A percentile compares a stretch with the other conserved stretches of the same genome.
These are phyloP conservation scores for Fusarium sublunatum DNA, from an alignment of 2,329 filamentous ascomycete genomes.

Conservation along the genomic window DNA sequence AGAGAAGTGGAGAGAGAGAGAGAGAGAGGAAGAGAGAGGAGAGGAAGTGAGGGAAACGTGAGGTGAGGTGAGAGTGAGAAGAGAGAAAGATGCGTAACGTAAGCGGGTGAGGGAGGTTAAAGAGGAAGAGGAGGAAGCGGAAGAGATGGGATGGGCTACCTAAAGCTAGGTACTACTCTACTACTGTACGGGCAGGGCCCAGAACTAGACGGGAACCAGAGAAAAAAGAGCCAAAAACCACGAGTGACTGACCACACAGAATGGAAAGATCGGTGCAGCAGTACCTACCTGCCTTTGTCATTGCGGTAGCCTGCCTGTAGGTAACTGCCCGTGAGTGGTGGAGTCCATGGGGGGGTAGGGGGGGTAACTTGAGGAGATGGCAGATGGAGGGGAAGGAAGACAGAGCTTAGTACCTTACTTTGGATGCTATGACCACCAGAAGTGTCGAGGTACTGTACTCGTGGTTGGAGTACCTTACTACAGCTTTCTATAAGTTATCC, in stretches of 20 bases:
- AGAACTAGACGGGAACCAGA: slow-evolving; percentile 21
- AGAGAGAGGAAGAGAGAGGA: slow-evolving; percentile 44
- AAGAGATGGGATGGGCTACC: slow-evolving; percentile 33
- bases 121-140: slow-evolving; percentile 35
- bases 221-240: slow-evolving; percentile 15
- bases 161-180: slow-evolving; percentile 1
- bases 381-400: slow-evolving; percentile 37
- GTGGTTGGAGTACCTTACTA: slow-evolving; percentile 4
- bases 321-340: slow-evolving; percentile 10
- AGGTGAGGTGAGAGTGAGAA: slow-evolving; percentile 48
- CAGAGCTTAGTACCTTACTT: slow-evolving; percentile 3
- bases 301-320: slow-evolving; percentile 2
- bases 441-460: slow-evolving; percentile 11
- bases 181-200: slow-evolving; percentile 22
- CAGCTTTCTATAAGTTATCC: slow-evolving; percentile 9
- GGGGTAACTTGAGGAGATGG: slow-evolving; percentile 6
- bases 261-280: slow-evolving; percentile 10
- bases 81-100: slow-evolving; percentile 46
- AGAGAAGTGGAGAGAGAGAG: slow-evolving; percentile 38
- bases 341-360: neutral
- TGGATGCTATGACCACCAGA: slow-evolving; percentile 2
- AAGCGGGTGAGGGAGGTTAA: slow-evolving; percentile 36
- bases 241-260: slow-evolving; percentile 26
- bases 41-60: slow-evolving; percentile 43
- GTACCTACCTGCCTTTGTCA: slow-evolving; percentile 26